Conservation (phyloP, 2,329 filamentous ascomycete species). For the Chaetoscypha palmicola region DNA sequence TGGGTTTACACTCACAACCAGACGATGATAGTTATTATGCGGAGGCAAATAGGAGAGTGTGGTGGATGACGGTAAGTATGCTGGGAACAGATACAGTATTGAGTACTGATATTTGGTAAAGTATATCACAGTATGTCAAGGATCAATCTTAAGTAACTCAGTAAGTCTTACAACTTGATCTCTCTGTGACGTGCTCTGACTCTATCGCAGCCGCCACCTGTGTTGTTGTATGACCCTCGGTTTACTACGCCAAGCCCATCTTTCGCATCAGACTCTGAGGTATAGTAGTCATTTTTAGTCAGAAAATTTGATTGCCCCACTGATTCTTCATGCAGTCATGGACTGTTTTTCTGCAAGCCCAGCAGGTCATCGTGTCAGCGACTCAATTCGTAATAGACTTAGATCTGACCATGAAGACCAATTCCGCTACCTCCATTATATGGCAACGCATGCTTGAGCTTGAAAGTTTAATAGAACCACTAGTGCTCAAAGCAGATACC, state of each 20-base stretch:
- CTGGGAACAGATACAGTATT: not conserved
- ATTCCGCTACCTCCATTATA: slow-evolving; percentile 35
- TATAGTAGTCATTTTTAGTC: slow-evolving; percentile 18
- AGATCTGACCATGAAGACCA: slow-evolving; percentile 35
- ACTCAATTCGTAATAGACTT: slow-evolving; percentile 44
- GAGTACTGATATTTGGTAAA: slow-evolving; percentile 14
- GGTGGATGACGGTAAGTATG: slow-evolving; percentile 45
- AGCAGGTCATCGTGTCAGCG: slow-evolving; percentile 41
- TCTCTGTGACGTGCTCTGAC: too few relatives aligned
- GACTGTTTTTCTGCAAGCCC: slow-evolving; percentile 38
- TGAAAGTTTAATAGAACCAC: slow-evolving; percentile 21
- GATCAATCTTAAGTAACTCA: slow-evolving; percentile 14
- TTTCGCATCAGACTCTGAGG: slow-evolving; percentile 37
- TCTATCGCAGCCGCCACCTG: slow-evolving; percentile 35
- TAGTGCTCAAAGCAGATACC: slow-evolving; percentile 20
- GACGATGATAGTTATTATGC: slow-evolving; percentile 35
- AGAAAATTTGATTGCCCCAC: not conserved
- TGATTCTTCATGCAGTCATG: slow-evolving; percentile 29
- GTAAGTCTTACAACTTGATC: slow-evolving; percentile 3
- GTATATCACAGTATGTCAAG: slow-evolving; percentile 45
- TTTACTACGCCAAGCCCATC: slow-evolving; percentile 40
- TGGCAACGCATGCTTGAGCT: slow-evolving; percentile 28
- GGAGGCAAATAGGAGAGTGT: slow-evolving; percentile 41
- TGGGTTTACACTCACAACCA: slow-evolving; percentile 36
- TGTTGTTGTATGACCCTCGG: slow-evolving; percentile 37